Evolutionary conservation across 2,329 filamentous ascomycete species (phyloP), one percentile per base, ranked within the genome.

Genomic region (Hymenoscyphus infarciens): DNA sequence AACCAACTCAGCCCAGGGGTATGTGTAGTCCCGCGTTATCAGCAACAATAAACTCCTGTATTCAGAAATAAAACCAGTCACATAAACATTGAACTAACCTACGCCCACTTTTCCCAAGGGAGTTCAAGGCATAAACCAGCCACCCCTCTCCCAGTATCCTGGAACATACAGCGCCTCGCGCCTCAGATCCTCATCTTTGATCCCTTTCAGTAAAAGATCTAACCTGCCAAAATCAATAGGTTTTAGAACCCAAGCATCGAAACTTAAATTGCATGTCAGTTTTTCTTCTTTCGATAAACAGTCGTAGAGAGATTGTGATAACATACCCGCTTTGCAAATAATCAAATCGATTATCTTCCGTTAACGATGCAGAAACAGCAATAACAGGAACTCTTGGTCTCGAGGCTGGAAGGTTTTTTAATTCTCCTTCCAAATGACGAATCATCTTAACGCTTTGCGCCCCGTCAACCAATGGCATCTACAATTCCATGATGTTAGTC

Each of bases 391-490:
- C 65, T 35, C 68, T 61, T 31, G 61, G 61, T 13, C 53, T 56
- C 8, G 52, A 13, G 7, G 58, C 53, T 19, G 22, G 29, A n/a
- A 31, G 15, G 11, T 52, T 19, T 56, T 64, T 35, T 7, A 57
- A 5, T 29, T 69, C 65, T 19, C 64, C 67, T 45, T 71, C 69
- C 16, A 60, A 62, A 16, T 52, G 52, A 4, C 69, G 67, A 33
- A 71, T 70, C 69, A 70, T 71, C n/a, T 64, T 61, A 1, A 67
- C 67, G 2, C 66, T 64, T 15, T 64, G 39, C 11, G 63, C 56
- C 1, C 69, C 69, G 54, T 71, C 68, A 3, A 71, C 66, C 1
- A 66, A 35, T 10, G 69, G 68, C 69, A 71, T 70, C 69, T 71
- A 35, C 8, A 13, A 19, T 31, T 25, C 53, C 33, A 27, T 27